phyloP scores from a whole-genome alignment of 257 asterid species.

The Ballota nigra region DNA sequence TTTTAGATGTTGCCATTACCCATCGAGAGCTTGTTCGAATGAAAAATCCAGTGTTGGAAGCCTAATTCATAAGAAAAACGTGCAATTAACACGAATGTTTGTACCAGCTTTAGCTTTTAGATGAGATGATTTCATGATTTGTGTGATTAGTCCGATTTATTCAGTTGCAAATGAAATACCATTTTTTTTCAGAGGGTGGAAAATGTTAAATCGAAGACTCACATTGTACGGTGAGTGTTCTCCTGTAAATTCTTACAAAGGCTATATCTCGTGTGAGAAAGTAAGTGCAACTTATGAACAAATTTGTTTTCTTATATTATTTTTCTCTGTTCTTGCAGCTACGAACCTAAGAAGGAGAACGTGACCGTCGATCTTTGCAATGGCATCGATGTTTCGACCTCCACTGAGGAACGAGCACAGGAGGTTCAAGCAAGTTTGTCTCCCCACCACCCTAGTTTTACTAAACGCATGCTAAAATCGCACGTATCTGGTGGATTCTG shows the following conservation, averaged over 20 bases:
- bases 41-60: too few species aligned
- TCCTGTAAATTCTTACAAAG: neutral
- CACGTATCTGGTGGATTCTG: constrained; percentile 66
- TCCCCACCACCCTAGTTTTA: constrained; percentile 36
- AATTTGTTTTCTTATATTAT: neutral
- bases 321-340: constrained; percentile 20
- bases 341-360: constrained; percentile 9
- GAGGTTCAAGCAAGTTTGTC: constrained; percentile 43
- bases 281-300: neutral
- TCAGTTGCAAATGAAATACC: neutral
- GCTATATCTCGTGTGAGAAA: neutral
- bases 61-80: too few species aligned
- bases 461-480: constrained; percentile 49
- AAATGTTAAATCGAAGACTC: neutral
- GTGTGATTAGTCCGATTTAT: neutral
- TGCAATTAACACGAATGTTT: neutral
- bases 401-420: constrained; percentile 34
- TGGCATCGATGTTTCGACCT: constrained; percentile 11
- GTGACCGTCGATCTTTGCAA: neutral
- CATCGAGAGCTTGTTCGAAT: too few species aligned
- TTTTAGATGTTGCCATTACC: too few species aligned
- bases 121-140: neutral
- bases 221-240: constrained; percentile 22
- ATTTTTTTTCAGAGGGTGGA: constrained; percentile 13
- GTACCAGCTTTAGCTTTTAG: neutral